Base-by-base conservation (phyloP, 805 yeast genomes). In the Metschnikowia gelsemii region DNA sequence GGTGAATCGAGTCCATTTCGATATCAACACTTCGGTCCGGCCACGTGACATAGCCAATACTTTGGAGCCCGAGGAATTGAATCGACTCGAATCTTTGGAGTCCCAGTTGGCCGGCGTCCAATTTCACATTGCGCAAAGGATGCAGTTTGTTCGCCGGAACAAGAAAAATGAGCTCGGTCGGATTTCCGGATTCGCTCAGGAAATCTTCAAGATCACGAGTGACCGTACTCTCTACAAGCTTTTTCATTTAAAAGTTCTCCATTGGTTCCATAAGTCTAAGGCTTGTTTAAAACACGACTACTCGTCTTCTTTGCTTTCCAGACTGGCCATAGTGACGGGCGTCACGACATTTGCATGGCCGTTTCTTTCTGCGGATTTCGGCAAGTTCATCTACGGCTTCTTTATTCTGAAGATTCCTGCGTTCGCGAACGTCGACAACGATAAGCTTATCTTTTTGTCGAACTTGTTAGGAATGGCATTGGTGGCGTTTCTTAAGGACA, bases 331-430 rank as follows among this genome's bases (percentile, higher is more conserved):
- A 1, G 46, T 66, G 11, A 43, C 63, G 25, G 48, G 56, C 8
- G 38, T 66, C 12, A 59, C 72, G 9, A 64, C 73, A 2, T 19
- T 64, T n/a, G 13, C 62, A 28, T 69, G 74, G 74, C 75, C 75
- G 11, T 64, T 58, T 40, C 26, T 61, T 9, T 59, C 69, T 7
- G 58, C 71, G 0, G 62, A 63, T 36, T 22, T 66, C 2, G 73
- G 74, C 1, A 35, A 35, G 14, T 23, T 59, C 5, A 40, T 68
- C 8, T 51, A 34, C 24, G 31, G 47, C 6, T 24, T 44, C 2
- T 20, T 53, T 1, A 33, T 55, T 13, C 46, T 43, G 33, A 38
- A 45, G 12, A 22, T 46, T 16, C 47, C 49, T 16, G 25, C 33
- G 9, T 38, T 44, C 19, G 34, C 45, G 6, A n/a, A 36, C 8